Base-by-base conservation (phyloP, 2,329 filamentous ascomycete species). In the Thelonectria blattea region DNA sequence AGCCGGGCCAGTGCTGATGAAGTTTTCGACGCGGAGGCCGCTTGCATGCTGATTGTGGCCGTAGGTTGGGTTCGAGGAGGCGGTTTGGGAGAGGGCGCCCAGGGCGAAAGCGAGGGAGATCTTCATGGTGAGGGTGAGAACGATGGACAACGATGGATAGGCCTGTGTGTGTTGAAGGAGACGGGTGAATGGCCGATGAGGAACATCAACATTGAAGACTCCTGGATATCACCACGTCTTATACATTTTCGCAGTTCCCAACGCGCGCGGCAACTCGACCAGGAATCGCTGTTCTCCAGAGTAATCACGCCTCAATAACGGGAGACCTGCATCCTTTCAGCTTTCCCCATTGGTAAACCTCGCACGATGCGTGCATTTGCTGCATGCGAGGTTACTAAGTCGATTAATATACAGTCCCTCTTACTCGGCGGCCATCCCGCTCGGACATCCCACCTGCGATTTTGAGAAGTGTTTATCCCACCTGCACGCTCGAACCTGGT, bases 1-100 rank as follows among this genome's bases (percentile, higher is more conserved):
- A 1, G 52, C 52, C 6, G 49, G 55, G 1, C 59, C 62, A 2
- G 48, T 4, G 14, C 39, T 64, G 41, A 64, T 30, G 14, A 56
- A 58, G 12, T 22, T 59, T n/a, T 64, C 50, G 15, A 64, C 56
- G 10, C 22, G 42, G 8, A 58, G 41, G 12, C 30, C 17, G 2
- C 5, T 17, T 30, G 2, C 30, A 37, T 5, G 22, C 22, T 30
- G 27, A 7, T 4, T 6, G 27, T 4, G 5, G 27, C 27, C 27
- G 27, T 30, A 10, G 27, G 47, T 15, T n/a, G 47, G 47, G 11
- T 17, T 30, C 5, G 47, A 17, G 14, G 47, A 12, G 4, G 15
- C 32, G 30, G 47, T 15, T 8, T 15, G 17, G 22, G 20, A 12
- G 30, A 37, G 7, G 11, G 32, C 47, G 9, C 47, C 30, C 10